A percentile compares a stretch with the other conserved stretches of the same genome.
phyloP scores from a whole-genome alignment of 2,329 filamentous ascomycete genomes.

The Colletotrichum sp. region DNA sequence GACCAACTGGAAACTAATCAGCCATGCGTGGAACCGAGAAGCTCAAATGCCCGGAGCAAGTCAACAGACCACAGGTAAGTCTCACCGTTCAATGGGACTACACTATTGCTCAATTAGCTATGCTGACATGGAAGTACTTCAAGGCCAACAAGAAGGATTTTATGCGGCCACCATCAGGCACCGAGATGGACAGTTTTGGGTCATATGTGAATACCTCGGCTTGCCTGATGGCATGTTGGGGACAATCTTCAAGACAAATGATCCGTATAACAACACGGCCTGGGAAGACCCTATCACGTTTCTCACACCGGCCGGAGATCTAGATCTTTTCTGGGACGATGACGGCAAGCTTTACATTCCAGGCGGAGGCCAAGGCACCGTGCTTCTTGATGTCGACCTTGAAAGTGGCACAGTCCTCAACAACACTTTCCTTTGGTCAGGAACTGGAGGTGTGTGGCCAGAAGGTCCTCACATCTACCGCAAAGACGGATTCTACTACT shows the following conservation, averaged over 20 bases:
- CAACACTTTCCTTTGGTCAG: neutral
- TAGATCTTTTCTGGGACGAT: neutral
- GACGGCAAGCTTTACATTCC: neutral
- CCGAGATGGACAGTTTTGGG: neutral
- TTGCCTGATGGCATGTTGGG: neutral
- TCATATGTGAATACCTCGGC: neutral
- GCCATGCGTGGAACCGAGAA: neutral
- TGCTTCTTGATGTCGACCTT: neutral
- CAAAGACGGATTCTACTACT: neutral
- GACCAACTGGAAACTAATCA: neutral
- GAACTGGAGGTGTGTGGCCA: neutral
- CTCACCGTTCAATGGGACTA: accelerated
- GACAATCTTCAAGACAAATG: neutral
- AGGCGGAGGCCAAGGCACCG: neutral
- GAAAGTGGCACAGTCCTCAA: neutral
- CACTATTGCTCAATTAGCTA: accelerated
- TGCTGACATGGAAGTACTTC: accelerated
- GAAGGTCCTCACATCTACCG: neutral
- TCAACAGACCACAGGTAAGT: neutral
- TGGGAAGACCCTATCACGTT: neutral
- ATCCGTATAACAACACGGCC: neutral
- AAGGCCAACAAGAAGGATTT: neutral
- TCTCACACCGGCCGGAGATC: neutral
- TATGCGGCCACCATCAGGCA: neutral
- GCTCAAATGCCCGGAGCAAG: neutral